A percentile compares a stretch with the other conserved stretches of the same genome.
Conservation (phyloP, 306 rosid species). For the Senna tora region DNA sequence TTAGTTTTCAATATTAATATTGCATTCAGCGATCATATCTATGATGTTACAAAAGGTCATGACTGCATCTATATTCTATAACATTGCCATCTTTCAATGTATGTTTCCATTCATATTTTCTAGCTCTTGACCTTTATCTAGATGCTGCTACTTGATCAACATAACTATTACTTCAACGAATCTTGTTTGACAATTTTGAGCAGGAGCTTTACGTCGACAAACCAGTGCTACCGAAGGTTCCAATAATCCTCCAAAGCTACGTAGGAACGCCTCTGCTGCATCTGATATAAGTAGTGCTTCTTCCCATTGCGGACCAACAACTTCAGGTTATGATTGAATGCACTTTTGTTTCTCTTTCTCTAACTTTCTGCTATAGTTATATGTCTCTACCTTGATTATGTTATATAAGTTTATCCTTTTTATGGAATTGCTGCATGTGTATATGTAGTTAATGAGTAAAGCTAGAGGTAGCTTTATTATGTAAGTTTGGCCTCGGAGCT, state of each 20-base stretch:
- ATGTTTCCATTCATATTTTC: not conserved
- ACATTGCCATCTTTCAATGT: not conserved
- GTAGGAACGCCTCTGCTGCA: slow-evolving; percentile 55
- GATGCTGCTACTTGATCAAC: not conserved
- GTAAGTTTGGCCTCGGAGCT: not conserved
- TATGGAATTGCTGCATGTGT: not conserved
- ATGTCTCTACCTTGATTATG: slow-evolving; percentile 1
- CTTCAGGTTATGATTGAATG: slow-evolving; percentile 49
- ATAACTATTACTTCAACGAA: not conserved
- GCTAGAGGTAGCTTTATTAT: not conserved
- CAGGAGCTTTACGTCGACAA: slow-evolving; percentile 48
- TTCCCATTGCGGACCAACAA: slow-evolving; percentile 44
- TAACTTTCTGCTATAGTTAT: not conserved
- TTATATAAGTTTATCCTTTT: slow-evolving; percentile 1
- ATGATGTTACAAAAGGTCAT: slow-evolving; percentile 8
- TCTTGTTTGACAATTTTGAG: not conserved
- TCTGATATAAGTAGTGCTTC: slow-evolving; percentile 54
- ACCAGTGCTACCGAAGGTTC: slow-evolving; percentile 48
- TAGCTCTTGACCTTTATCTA: slow-evolving; percentile 5
- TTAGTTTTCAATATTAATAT: not conserved
- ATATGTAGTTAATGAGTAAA: not conserved
- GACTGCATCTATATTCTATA: not conserved
- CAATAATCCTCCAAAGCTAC: slow-evolving; percentile 41
- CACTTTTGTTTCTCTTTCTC: not conserved
- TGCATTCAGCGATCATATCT: not conserved